Evolutionary conservation across 208 protist genomes (phyloP).

Genomic region (Phytomonas sp.): DNA sequence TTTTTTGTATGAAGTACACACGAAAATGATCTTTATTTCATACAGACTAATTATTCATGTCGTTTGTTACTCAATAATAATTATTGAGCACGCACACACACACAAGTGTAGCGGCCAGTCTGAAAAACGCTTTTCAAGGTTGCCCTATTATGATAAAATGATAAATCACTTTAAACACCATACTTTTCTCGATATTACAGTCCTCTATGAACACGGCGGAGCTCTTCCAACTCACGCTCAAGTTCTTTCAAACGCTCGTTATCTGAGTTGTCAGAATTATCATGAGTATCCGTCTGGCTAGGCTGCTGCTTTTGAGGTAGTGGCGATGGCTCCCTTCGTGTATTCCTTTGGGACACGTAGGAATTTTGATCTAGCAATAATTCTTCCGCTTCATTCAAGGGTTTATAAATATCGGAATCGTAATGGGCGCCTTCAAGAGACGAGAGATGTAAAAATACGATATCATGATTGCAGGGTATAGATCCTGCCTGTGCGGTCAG

Average conservation of each 20-base stretch:
- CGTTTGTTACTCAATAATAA: neutral
- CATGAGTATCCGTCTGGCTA: constrained; percentile 3
- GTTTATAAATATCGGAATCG: constrained; percentile 50
- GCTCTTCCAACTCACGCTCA: constrained; percentile 31
- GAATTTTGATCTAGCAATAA: neutral
- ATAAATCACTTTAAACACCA: neutral
- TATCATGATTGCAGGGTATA: constrained; percentile 57
- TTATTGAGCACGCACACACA: neutral
- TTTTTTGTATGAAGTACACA: neutral
- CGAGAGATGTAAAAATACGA: constrained; percentile 62
- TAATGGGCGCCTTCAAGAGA: constrained; percentile 37
- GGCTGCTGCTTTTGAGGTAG: constrained; percentile 14
- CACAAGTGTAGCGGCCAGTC: neutral
- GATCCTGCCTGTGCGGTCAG: constrained; percentile 61
- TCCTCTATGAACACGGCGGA: neutral
- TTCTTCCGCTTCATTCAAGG: neutral
- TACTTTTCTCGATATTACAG: neutral
- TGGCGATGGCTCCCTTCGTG: neutral
- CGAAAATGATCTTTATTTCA: neutral
- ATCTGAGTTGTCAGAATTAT: constrained; percentile 5
- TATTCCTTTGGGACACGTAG: neutral
- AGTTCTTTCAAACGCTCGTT: constrained; percentile 23
- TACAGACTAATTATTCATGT: neutral
- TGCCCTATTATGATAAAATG: neutral
- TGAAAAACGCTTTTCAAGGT: neutral